Base-by-base conservation (phyloP, 768 basidiomycete genomes). In the Mycena galericulata region DNA sequence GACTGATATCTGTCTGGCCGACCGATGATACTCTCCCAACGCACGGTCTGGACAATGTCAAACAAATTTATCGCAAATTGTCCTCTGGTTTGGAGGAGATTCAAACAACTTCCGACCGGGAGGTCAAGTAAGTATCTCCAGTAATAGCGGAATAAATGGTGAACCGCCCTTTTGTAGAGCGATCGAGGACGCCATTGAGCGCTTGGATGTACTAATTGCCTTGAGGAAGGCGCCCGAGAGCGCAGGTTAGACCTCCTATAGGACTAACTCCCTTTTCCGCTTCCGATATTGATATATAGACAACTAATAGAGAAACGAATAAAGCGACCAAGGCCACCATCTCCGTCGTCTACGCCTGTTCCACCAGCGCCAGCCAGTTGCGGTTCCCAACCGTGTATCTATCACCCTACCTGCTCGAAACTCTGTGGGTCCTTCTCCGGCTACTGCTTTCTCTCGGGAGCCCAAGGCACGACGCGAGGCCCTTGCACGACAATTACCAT, bases 271-370 rank as follows among this genome's bases (percentile, higher is more conserved):
- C 34, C 15, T 14, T 29, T 8, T 30, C 8, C 12, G 36, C 14
- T 40, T 59, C 18, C 18, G 11, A 54, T 43, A 61, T 26, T 24
- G 20, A 46, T 60, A 64, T 57, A 30, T 46, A 43, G n/a, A 14
- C 46, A 36, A 46, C 40, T 55, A 56, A 14, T 68, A 88, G 92
- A 94, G 69, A 95, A 95, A 78, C 87, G 94, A 46, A 87, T 85
- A 64, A 94, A 95, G 79, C 90, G 94, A 24, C 91, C 90, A 20
- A 82, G 92, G 69, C 88, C 85, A 3, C 85, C 88, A 26, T 94
- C 94, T 11, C 93, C 94, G 9, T 80, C 88, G 6, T 84, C 85
- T 18, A 84, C 88, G n/a, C 84, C 88, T 45, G 78, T 79, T 61
- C 81, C 86, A n/a, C 73, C 79, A 20, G 74, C 72, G 34, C 76